Evolutionary conservation across 805 yeast genomes (phyloP).

Genomic region (Lipomyces yamanashiensis): DNA sequence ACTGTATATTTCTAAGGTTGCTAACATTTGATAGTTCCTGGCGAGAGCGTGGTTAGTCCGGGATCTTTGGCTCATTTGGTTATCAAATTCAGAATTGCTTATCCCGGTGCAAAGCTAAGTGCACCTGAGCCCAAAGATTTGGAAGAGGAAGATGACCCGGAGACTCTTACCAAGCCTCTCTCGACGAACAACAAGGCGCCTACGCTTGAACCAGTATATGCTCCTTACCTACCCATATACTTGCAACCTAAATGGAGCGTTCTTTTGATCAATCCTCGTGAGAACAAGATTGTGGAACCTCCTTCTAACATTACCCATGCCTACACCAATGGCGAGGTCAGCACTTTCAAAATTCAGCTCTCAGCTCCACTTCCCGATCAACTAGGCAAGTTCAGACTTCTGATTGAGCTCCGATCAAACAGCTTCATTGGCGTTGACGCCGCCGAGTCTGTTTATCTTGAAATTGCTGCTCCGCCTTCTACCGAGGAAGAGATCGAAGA

Average conservation of each 20-base stretch:
- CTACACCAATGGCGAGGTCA: conserved; percentile 62
- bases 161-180: conserved; percentile 72
- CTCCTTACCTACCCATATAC: conserved; percentile 76
- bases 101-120: conserved; percentile 55
- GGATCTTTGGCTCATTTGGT: conserved; percentile 74
- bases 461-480: conserved; percentile 63
- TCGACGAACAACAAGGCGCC: conserved; percentile 71
- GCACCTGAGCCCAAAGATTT: conserved; percentile 40
- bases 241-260: conserved; percentile 65
- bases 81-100: conserved; percentile 73
- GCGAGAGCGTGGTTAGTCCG: conserved; percentile 74
- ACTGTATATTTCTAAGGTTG: not conserved
- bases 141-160: conserved; percentile 65
- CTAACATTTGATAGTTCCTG: conserved; percentile 74
- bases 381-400: conserved; percentile 67
- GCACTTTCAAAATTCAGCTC: conserved; percentile 77
- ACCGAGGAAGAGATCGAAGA: conserved; percentile 28
- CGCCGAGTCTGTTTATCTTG: conserved; percentile 69
- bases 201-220: conserved; percentile 62
- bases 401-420: conserved; percentile 70
- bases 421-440: conserved; percentile 84
- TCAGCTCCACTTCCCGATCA: conserved; percentile 77
- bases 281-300: conserved; percentile 75
- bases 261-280: conserved; percentile 71
- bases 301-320: conserved; percentile 61